Evolutionary conservation across 192 early-diverging fungal species (phyloP).

Genomic region (Chytriomyces confervae): DNA sequence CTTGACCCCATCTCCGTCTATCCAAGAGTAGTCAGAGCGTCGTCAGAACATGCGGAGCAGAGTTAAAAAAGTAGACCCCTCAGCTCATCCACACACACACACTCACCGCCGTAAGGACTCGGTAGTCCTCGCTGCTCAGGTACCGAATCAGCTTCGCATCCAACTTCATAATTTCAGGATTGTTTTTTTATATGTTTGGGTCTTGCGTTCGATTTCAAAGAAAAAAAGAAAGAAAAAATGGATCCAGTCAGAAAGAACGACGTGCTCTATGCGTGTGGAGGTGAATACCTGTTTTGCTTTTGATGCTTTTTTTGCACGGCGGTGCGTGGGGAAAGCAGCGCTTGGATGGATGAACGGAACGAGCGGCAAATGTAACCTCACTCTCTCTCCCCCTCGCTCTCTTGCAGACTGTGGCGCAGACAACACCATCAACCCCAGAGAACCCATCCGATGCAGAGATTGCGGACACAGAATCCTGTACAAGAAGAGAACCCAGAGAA

Average conservation of each 20-base stretch:
- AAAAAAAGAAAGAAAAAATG: constrained; percentile 24
- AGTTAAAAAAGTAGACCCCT: neutral
- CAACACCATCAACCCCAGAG: constrained; percentile 91
- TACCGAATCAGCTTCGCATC: constrained; percentile 95
- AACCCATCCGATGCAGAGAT: constrained; percentile 95
- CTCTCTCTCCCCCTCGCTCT: neutral
- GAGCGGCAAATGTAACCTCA: neutral
- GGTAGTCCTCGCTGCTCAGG: constrained; percentile 90
- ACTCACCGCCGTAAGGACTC: constrained; percentile 90
- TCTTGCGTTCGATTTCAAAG: neutral
- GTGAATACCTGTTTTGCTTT: constrained; percentile 26
- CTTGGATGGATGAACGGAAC: neutral
- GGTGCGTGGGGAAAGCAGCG: neutral
- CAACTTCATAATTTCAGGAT: constrained; percentile 77
- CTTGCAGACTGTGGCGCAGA: constrained; percentile 76
- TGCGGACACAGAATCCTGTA: constrained; percentile 97
- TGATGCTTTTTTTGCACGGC: neutral
- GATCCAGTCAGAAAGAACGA: constrained; percentile 38
- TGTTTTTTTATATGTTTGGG: too few relatives aligned
- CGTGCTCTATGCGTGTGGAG: constrained; percentile 53
- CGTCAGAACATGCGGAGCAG: neutral
- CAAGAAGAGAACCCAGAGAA: constrained; percentile 95
- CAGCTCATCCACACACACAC: neutral
- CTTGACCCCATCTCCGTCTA: constrained; percentile 94
- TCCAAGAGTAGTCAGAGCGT: neutral